Evolutionary conservation across 2,329 filamentous ascomycete genomes (phyloP).

Genomic region (Cyphellophora europaea): DNA sequence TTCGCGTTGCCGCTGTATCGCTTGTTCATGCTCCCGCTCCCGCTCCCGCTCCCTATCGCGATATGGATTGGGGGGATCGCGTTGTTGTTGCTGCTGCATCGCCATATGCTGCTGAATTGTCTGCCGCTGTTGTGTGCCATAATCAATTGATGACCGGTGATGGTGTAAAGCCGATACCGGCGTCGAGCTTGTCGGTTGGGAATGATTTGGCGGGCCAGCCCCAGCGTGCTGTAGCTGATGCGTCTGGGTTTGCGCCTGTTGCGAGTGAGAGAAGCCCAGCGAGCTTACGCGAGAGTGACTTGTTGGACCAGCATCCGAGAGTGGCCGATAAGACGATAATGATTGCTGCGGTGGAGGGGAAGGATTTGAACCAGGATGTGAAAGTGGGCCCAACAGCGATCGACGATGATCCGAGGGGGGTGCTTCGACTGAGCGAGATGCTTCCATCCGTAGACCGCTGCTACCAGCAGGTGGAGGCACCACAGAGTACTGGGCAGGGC

Average conservation of each 20-base stretch:
- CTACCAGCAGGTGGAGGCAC: constrained; percentile 11
- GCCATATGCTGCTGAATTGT: constrained; percentile 10
- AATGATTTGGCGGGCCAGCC: constrained; percentile 10
- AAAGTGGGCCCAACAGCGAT: constrained; percentile 10
- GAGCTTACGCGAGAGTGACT: constrained; percentile 1
- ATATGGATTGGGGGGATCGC: constrained; percentile 5
- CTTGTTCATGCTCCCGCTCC: constrained; percentile 13
- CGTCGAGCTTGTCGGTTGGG: constrained; percentile 16
- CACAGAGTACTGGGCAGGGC: constrained; percentile 14
- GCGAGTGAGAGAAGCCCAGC: neutral
- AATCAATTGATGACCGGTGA: constrained; percentile 10
- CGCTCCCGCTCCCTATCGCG: constrained; percentile 15
- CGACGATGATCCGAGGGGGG: constrained; percentile 13
- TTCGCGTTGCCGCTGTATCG: constrained; percentile 12
- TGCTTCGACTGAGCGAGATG: constrained; percentile 9
- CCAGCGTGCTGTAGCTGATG: constrained; percentile 5
- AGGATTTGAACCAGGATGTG: constrained; percentile 12
- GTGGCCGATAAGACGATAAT: constrained; percentile 10
- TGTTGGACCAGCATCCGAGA: constrained; percentile 4
- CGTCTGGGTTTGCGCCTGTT: neutral
- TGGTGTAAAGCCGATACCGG: constrained; percentile 17
- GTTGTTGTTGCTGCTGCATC: constrained; percentile 6
- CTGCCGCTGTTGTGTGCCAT: constrained; percentile 13
- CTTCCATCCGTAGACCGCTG: constrained; percentile 8
- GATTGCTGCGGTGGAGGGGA: constrained; percentile 17